Conservation (phyloP, 805 yeast species). For the Zygosaccharomyces pseudorouxii region DNA sequence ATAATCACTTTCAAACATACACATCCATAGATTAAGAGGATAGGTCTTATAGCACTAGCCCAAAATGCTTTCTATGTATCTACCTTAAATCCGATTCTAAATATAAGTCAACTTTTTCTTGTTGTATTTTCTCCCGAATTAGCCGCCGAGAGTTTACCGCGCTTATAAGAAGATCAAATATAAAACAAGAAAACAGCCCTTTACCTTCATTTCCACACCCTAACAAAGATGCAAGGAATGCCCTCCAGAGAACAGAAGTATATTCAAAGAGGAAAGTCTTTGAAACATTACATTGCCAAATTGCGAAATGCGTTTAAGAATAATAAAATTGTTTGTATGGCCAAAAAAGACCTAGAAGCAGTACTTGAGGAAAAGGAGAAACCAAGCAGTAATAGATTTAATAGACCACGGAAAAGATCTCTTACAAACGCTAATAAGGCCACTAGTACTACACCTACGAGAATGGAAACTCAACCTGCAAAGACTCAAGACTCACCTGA, state of each 20-base stretch:
- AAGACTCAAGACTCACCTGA: neutral
- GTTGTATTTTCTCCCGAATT: neutral
- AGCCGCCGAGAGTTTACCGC: slow-evolving; percentile 4
- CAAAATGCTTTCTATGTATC: too few species aligned
- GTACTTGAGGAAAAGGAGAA: neutral
- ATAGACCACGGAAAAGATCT: neutral
- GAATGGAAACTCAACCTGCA: neutral
- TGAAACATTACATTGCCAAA: neutral
- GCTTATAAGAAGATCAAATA: neutral
- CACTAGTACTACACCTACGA: neutral
- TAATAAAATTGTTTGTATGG: neutral
- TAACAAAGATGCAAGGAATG: neutral
- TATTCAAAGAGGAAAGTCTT: neutral
- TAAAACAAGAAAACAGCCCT: neutral
- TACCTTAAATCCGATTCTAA: too few species aligned
- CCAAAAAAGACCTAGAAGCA: neutral
- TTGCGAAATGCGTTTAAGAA: neutral
- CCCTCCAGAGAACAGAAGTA: neutral
- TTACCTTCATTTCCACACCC: too few species aligned
- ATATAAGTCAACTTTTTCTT: neutral
- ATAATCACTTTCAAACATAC: too few species aligned
- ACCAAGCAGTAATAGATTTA: neutral
- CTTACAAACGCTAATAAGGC: neutral
- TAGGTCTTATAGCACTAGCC: too few species aligned
- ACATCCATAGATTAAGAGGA: too few species aligned